These are phyloP conservation scores for Fusarium kyushuense DNA, from an alignment of 2,329 filamentous ascomycete species.

Conservation along the genomic window DNA sequence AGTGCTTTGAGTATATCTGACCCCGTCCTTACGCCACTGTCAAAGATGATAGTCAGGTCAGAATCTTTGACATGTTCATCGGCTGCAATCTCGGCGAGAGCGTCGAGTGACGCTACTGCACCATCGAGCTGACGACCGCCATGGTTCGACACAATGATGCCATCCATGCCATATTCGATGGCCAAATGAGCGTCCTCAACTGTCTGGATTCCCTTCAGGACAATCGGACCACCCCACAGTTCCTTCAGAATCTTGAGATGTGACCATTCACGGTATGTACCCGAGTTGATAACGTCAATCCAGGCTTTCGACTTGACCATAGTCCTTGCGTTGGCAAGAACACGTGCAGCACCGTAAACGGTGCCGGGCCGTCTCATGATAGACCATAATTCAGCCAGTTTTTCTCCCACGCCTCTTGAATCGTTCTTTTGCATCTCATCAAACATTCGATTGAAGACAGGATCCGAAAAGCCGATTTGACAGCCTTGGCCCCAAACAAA, in stretches of 20 bases:
- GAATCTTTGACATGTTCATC: slow-evolving; percentile 58
- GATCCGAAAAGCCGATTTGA: slow-evolving; percentile 73
- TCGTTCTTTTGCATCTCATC: slow-evolving; percentile 40
- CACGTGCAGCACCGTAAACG: slow-evolving; percentile 38
- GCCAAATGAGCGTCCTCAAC: slow-evolving; percentile 57
- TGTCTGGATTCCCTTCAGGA: slow-evolving; percentile 58
- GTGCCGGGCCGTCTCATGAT: slow-evolving; percentile 42
- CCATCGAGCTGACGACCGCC: slow-evolving; percentile 59
- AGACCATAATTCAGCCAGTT: slow-evolving; percentile 34
- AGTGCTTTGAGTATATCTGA: slow-evolving; percentile 57
- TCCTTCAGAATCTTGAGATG: slow-evolving; percentile 69
- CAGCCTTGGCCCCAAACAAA: slow-evolving; percentile 71
- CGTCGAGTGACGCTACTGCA: slow-evolving; percentile 64
- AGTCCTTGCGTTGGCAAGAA: slow-evolving; percentile 25
- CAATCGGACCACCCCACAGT: slow-evolving; percentile 68
- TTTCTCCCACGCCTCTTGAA: slow-evolving; percentile 17
- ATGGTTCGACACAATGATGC: slow-evolving; percentile 59
- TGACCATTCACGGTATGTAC: slow-evolving; percentile 69
- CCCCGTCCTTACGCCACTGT: slow-evolving; percentile 57
- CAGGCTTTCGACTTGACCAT: slow-evolving; percentile 41
- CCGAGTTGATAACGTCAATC: slow-evolving; percentile 48
- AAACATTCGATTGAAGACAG: slow-evolving; percentile 63
- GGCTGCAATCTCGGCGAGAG: slow-evolving; percentile 63
- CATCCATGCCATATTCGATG: slow-evolving; percentile 54
- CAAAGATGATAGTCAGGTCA: slow-evolving; percentile 65